Evolutionary conservation across 73 alveolate genomes (phyloP).

Genomic region (Blepharisma stoltei): DNA sequence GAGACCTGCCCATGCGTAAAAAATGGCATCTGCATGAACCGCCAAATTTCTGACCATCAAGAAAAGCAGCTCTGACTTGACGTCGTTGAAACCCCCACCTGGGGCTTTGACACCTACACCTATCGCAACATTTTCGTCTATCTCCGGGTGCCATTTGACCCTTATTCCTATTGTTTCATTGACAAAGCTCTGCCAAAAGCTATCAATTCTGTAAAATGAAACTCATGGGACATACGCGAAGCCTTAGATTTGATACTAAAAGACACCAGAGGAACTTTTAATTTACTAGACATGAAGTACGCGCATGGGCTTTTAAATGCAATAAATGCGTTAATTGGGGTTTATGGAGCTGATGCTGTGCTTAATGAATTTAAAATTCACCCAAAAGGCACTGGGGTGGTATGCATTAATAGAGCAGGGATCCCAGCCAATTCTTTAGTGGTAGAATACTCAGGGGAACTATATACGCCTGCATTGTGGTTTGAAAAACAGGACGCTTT

Average conservation of each 20-base stretch:
- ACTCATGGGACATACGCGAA: constrained; percentile 79
- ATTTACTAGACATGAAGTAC: constrained; percentile 58
- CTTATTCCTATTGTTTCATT: constrained; percentile 77
- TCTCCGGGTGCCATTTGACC: constrained; percentile 79
- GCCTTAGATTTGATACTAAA: constrained; percentile 71
- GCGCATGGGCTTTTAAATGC: constrained; percentile 72
- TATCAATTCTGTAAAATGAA: constrained; percentile 57
- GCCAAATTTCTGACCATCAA: constrained; percentile 67
- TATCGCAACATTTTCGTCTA: constrained; percentile 74
- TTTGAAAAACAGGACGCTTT: constrained; percentile 96
- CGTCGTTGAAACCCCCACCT: constrained; percentile 83
- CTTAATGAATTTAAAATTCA: constrained; percentile 79
- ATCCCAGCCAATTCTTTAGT: constrained; percentile 85
- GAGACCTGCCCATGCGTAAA: constrained; percentile 70
- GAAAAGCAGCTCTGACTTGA: constrained; percentile 64
- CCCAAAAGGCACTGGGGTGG: constrained; percentile 95
- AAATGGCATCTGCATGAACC: constrained; percentile 63
- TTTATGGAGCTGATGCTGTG: constrained; percentile 39
- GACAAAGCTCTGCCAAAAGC: constrained; percentile 76
- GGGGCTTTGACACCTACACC: constrained; percentile 97
- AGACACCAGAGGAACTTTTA: constrained; percentile 51
- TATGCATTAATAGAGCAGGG: constrained; percentile 86
- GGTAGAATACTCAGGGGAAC: constrained; percentile 95
- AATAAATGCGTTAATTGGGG: constrained; percentile 45
- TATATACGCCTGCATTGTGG: constrained; percentile 96